Conservation (phyloP, 257 asterid species). For the Fraxinus cuspidata region DNA sequence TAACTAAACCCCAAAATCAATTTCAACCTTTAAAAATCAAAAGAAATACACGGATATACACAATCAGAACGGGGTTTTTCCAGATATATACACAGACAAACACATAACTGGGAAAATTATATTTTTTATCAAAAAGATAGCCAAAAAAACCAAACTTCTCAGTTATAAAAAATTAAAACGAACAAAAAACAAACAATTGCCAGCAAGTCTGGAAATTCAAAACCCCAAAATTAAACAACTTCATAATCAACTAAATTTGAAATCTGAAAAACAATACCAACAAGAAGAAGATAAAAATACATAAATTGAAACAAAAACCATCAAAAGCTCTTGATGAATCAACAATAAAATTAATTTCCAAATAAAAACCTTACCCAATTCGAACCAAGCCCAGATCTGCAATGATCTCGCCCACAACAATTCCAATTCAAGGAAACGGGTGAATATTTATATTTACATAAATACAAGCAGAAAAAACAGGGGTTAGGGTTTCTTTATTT, state of each 20-base stretch:
- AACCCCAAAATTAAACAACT: background rate
- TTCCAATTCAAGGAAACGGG: conserved; percentile 20
- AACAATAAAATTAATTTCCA: background rate
- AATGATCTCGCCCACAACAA: conserved; percentile 31
- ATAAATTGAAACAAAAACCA: background rate
- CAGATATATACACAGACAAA: background rate
- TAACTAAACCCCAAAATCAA: conserved; percentile 7
- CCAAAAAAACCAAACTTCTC: background rate
- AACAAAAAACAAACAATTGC: background rate
- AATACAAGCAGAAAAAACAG: background rate
- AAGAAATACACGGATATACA: background rate
- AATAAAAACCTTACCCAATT: conserved; percentile 23
- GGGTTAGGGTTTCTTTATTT: conserved; percentile 31
- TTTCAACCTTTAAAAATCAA: conserved; percentile 11
- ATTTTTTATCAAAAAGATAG: background rate
- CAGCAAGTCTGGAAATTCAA: background rate
- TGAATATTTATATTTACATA: background rate
- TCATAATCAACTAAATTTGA: background rate
- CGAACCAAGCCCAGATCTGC: conserved; percentile 41
- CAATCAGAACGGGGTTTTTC: background rate
- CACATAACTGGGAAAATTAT: background rate
- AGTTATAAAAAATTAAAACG: background rate
- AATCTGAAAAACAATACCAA: background rate
- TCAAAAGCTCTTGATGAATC: background rate
- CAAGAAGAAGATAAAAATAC: background rate